Percentiles rank a stretch among this genome's conserved stretches.
Evolutionary conservation across 2,329 filamentous ascomycete species (phyloP).

Genomic region (Ceratocystiopsis minuta): DNA sequence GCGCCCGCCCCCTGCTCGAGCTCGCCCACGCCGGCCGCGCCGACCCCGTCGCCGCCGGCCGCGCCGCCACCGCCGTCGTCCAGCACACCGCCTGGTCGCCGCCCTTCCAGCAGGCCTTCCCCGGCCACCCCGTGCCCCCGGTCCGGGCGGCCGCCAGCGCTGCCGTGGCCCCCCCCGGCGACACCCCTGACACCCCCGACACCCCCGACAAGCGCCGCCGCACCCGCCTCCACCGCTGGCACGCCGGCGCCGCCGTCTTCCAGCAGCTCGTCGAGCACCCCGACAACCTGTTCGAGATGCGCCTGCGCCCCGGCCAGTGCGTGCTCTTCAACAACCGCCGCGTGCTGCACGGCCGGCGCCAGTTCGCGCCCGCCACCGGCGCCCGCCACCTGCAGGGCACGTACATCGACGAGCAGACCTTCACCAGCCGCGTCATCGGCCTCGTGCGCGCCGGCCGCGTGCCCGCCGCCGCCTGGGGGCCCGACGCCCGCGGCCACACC

Average conservation of each 20-base stretch:
- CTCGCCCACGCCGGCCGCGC: slow-evolving; percentile 8
- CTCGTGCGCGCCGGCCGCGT: slow-evolving; percentile 4
- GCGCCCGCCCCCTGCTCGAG: slow-evolving; percentile 34
- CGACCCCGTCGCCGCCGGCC: slow-evolving; percentile 8
- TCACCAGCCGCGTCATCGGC: slow-evolving; percentile 16
- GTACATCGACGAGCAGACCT: slow-evolving; percentile 47
- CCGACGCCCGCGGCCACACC: too few relatives aligned
- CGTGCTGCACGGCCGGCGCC: slow-evolving; percentile 63
- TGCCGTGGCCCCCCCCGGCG: neutral
- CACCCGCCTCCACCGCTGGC: slow-evolving; percentile 8
- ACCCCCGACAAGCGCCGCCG: neutral
- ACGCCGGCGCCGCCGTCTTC: slow-evolving; percentile 34
- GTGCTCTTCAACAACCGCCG: slow-evolving; percentile 84
- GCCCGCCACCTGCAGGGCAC: slow-evolving; percentile 70
- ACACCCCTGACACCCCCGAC: neutral
- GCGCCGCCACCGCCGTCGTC: slow-evolving; percentile 8
- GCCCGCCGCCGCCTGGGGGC: slow-evolving; percentile 2
- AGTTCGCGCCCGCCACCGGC: slow-evolving; percentile 48
- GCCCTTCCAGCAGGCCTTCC: slow-evolving; percentile 46
- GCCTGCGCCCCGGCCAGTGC: slow-evolving; percentile 65
- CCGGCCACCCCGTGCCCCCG: neutral
- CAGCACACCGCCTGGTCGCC: slow-evolving; percentile 47
- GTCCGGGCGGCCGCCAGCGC: slow-evolving; percentile 4
- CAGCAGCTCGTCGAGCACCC: slow-evolving; percentile 37
- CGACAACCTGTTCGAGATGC: slow-evolving; percentile 46